Evolutionary conservation across 805 yeast genomes (phyloP), one percentile per base, ranked within the genome.

Genomic region (Lipomyces starkeyi): DNA sequence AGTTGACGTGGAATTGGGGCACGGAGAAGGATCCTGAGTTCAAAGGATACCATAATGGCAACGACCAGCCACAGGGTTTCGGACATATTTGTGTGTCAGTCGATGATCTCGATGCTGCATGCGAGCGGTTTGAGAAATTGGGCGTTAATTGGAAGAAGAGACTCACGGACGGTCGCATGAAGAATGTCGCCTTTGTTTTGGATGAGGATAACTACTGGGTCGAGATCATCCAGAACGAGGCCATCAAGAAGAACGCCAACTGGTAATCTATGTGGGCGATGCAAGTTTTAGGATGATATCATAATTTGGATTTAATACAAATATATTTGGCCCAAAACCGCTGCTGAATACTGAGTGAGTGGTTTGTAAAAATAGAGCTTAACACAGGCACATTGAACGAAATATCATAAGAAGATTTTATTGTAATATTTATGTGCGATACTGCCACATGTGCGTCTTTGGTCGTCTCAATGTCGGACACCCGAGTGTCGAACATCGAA

Each of bases 1-100:
- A 95, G 80, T 83, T 95, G 76, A 94, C 98, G 59, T 94, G 92
- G 81, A 95, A 95, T 81, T 94, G 92, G 89, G 99, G 98, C 27
- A 91, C 98, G 27, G 99, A 95, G 77, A 75, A 80, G 25, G 97
- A 94, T 70, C 83, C 84, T 20, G 83, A 84, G 3, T 91, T 92
- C 80, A 80, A 83, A 62, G 84, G 84, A 32, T 95, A 94, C 79
- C 97, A 93, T 79, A 87, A 86, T 71, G 97, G 97, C 68, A 92
- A 93, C 78, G 87, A 87, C 20, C 83, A 86, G 57, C 88, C 89
- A 29, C 88, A 86, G 76, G 98, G 98, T 14, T 95, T 85, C 76
- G 97, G 95, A 55, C 97, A 94, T 80, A 85, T 91, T 68, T 91
- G 97, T 73, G 80, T 95, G 37, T 83, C 91, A 7, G 86, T 87